Evolutionary conservation across 306 rosid species (phyloP), one percentile per base, ranked within the genome.

Genomic region (Trichosanthes cucumerina): DNA sequence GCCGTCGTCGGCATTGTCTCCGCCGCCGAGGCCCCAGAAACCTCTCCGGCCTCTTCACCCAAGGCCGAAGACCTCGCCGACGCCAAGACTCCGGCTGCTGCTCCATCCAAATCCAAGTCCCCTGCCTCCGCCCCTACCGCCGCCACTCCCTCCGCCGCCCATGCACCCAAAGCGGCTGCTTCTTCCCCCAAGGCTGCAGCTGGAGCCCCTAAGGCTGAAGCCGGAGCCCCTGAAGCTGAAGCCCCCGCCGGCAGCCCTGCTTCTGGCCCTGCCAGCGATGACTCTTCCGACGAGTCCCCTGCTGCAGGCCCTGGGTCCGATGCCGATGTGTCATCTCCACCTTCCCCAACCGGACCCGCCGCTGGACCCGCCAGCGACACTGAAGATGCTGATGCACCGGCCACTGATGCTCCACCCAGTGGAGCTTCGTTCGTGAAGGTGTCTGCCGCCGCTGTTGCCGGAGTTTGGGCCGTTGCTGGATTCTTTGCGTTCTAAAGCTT

Each of bases 301-400:
- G 53, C 53, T 12, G 53, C 36, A 23, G 31, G 54, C 43, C 14
- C 81, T 0, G 39, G 11, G 3, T 7, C 81, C 66, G 4, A 68
- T 14, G 44, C 62, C 7, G 23, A 70, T 0, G 80, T 66, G 76
- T 84, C 93, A 10, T 60, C 94, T 26, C 89, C 97, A 28, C 93
- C 97, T 0, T 83, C 93, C 52, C 93, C 83, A 0, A 84, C 58
- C 13, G 68, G 69, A 6, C 57, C 83, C 0, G 83, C 90, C 2
- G 79, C 16, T 18, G 41, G 36, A 28, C 34, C 53, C 3, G 46
- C 23, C 1, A 18, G 63, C 23, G 46, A 52, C 14, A 49, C 5
- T 0, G 72, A 7, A 14, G 19, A 4, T 21, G 76, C 53, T 15
- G 31, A 50, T n/a, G 21, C 53, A 4, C 81, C 86, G 0, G 23